phyloP scores from a whole-genome alignment of 2,329 filamentous ascomycete species.

The Trichoderma simmonsii region DNA sequence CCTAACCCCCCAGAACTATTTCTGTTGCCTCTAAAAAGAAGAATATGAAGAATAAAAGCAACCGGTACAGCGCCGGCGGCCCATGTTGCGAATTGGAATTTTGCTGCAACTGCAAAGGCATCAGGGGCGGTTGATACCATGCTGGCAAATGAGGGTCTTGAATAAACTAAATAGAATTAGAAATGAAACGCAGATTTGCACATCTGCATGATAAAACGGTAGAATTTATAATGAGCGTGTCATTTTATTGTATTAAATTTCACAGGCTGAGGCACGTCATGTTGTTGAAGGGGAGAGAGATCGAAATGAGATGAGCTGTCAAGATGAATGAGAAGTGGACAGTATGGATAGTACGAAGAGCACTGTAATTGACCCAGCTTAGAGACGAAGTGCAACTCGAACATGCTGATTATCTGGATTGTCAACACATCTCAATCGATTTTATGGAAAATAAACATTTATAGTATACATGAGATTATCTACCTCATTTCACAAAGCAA shows the following conservation, averaged over 20 bases:
- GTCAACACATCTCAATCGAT: neutral
- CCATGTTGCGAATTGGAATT: slow-evolving; percentile 7
- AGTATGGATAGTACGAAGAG: neutral
- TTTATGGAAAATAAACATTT: neutral
- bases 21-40: neutral
- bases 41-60: slow-evolving; percentile 7
- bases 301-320: slow-evolving; percentile 19
- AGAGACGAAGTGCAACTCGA: neutral
- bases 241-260: neutral
- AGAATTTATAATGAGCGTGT: neutral
- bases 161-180: too few relatives aligned
- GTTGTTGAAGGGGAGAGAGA: neutral
- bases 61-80: slow-evolving; percentile 10
- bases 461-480: neutral
- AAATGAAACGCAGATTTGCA: neutral
- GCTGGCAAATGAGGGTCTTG: neutral
- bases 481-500: neutral
- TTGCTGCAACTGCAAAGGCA: neutral
- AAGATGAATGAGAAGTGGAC: neutral
- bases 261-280: neutral
- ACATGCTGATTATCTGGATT: neutral
- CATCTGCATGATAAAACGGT: neutral
- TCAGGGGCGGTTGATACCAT: slow-evolving; percentile 16
- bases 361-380: neutral
- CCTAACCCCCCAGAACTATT: neutral